Percentiles rank a stretch among this genome's conserved stretches.
phyloP scores from a whole-genome alignment of 169 alveolate species.

The Cardiosporidium cionae region DNA sequence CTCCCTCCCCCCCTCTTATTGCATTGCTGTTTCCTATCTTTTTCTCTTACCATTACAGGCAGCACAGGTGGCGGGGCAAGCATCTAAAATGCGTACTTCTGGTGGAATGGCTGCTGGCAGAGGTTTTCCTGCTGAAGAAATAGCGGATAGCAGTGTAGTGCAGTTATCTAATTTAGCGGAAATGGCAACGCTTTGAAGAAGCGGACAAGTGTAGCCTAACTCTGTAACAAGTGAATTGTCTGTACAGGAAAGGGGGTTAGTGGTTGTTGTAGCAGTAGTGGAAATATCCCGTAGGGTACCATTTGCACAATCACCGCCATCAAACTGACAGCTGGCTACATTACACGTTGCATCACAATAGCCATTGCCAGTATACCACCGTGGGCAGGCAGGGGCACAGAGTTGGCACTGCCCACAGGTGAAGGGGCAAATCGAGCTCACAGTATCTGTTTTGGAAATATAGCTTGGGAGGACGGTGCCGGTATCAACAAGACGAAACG shows the following conservation, averaged over 20 bases:
- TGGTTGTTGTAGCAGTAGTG: slow-evolving; percentile 4
- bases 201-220: slow-evolving; percentile 49
- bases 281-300: not conserved
- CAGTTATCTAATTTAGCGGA: slow-evolving; percentile 38
- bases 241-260: slow-evolving; percentile 28
- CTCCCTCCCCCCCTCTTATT: no score
- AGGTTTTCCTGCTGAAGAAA: no score
- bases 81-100: slow-evolving; percentile 43
- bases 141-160: slow-evolving; percentile 34
- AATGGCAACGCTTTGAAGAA: slow-evolving; percentile 30
- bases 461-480: slow-evolving; percentile 28
- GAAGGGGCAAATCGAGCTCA: slow-evolving; percentile 46
- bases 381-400: slow-evolving; percentile 49
- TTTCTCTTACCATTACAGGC: slow-evolving; percentile 33
- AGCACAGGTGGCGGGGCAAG: slow-evolving; percentile 52
- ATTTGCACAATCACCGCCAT: slow-evolving; percentile 42
- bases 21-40: not conserved
- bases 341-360: slow-evolving; percentile 47
- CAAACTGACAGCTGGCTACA: slow-evolving; percentile 43
- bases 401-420: slow-evolving; percentile 49
- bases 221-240: slow-evolving; percentile 47
- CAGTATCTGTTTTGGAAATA: slow-evolving; percentile 39
- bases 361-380: slow-evolving; percentile 44
- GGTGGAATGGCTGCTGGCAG: slow-evolving; percentile 49
- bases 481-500: slow-evolving; percentile 23